Evolutionary conservation across 768 basidiomycete genomes (phyloP), one percentile per base, ranked within the genome.

Genomic region (Leccinum barrowsii): DNA sequence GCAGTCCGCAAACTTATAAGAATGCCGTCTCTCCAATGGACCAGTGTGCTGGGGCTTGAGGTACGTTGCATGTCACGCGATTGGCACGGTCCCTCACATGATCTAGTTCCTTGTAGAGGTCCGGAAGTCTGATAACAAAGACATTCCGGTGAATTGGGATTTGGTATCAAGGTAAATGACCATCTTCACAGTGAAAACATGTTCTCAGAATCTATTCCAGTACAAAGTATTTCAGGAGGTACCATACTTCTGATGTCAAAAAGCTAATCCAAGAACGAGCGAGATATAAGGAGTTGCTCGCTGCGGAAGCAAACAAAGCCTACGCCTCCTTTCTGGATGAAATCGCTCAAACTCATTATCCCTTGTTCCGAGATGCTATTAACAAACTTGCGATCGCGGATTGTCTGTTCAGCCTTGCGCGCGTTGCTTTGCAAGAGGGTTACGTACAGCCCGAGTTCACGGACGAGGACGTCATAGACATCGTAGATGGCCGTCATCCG

Each of bases 401-500:
- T 74, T 97, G 95, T 69, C 76, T 99, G 59, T 76, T 89, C 57
- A 92, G 92, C 65, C 78, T 98, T 13, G 90, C 94, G 0, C 82
- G 82, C 48, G 86, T 94, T 4, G 90, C 92, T 1, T 76, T 89
- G 37, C 84, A 85, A 58, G 80, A 82, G 12, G 86, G 86, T 50
- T 98, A 94, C 63, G 84, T 85, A 34, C 85, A 87, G 49, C 95
- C 96, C 1, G 74, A 78, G 59, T 90, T 97, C 65, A 82, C 82
- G 0, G 81, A 86, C 7, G 83, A 85, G 28, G 82, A 86, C 50
- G 71, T 71, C 24, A 76, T 98, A 12, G 86, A 91, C 59, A 89
- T 98, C 30, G 73, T 80, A 11, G 84, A 87, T n/a, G 95, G 92
- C 0, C 81, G 94, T 11, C 96, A 99, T 76, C 96, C 96, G 0